Percentiles rank a stretch among this genome's conserved stretches.
These are phyloP conservation scores for Mediolabrus comicus DNA, from an alignment of 108 stramenopile species.

Conservation along the genomic window DNA sequence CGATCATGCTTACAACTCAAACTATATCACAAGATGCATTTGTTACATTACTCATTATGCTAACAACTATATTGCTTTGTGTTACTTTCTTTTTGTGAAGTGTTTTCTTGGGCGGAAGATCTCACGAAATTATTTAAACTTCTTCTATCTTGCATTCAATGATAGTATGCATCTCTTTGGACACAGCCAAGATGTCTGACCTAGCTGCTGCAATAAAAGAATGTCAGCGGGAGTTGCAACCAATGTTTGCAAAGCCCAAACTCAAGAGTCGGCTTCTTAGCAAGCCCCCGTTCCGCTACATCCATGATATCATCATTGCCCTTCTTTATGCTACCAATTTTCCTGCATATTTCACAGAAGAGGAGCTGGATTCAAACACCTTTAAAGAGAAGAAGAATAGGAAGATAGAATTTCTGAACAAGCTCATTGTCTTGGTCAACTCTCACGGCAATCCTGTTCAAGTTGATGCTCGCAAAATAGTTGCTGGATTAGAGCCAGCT, in stretches of 20 bases:
- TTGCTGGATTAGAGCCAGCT: constrained; percentile 44
- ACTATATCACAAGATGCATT: no score
- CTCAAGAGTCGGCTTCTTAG: constrained; percentile 24
- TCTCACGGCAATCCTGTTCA: constrained; percentile 17
- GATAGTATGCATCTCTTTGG: no score
- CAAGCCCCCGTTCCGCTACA: constrained; percentile 48
- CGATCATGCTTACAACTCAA: neutral
- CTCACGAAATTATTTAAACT: no score
- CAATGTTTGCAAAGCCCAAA: constrained; percentile 40
- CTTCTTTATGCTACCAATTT: constrained; percentile 42
- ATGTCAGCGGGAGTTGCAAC: constrained; percentile 23
- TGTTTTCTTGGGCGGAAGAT: no score
- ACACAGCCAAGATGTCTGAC: no score
- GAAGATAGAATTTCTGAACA: constrained; percentile 47
- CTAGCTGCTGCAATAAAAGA: constrained; percentile 26
- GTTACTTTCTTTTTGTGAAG: no score
- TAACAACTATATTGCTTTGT: no score
- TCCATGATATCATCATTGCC: constrained; percentile 42
- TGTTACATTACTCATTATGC: no score
- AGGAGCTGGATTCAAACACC: constrained; percentile 42
- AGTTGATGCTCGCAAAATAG: constrained; percentile 33
- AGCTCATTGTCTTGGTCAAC: constrained; percentile 41
- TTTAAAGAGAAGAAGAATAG: constrained; percentile 40
- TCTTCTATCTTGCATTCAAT: no score
- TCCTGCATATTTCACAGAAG: constrained; percentile 23